Conservation (phyloP, 176 grass and related monocot species). For the Tillandsia fasciculata region DNA sequence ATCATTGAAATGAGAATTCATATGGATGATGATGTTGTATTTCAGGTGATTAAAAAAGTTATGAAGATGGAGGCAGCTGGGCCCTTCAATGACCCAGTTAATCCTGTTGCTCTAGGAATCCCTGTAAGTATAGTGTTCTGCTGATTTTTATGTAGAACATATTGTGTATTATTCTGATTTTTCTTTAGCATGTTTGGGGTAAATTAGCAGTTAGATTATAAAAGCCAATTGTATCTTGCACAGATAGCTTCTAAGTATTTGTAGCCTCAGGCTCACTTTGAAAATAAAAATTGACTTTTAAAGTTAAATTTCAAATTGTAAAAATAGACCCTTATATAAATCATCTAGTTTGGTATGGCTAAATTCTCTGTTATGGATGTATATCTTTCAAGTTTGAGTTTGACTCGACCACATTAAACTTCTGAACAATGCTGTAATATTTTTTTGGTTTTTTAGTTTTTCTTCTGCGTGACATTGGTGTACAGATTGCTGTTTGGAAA, state of each 20-base stretch:
- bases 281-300: too few relatives aligned
- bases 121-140: constrained; percentile 61
- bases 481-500: background rate
- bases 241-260: background rate
- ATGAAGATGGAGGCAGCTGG: constrained; percentile 92
- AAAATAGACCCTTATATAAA: too few relatives aligned
- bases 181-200: background rate
- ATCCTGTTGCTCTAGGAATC: constrained; percentile 80
- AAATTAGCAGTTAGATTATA: background rate
- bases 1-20: background rate
- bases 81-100: constrained; percentile 80
- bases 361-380: background rate
- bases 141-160: background rate
- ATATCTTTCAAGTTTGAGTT: background rate
- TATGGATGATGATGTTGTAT: constrained; percentile 10
- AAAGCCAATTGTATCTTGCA: too few relatives aligned
- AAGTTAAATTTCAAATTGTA: too few relatives aligned
- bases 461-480: background rate
- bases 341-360: background rate
- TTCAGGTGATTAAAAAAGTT: constrained; percentile 87
- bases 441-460: background rate
- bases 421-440: background rate
- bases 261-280: too few relatives aligned
- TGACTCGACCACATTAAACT: background rate
- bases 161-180: background rate